Conservation (phyloP, 805 yeast genomes). For the Candida methanosorbosa region DNA sequence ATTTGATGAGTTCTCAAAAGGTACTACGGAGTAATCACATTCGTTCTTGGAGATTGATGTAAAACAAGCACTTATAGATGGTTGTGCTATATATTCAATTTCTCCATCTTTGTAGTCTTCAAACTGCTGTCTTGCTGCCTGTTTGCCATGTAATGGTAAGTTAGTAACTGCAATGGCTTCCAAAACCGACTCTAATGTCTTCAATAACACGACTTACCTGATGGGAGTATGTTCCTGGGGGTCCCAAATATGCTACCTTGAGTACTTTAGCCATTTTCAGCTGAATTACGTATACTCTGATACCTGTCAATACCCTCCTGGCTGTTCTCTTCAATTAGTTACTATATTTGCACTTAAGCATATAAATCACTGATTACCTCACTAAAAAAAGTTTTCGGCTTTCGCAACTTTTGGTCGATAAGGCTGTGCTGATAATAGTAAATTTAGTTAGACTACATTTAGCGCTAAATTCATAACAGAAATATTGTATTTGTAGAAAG, state of each 20-base stretch:
- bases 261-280: conserved; percentile 5
- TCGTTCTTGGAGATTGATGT: conserved; percentile 30
- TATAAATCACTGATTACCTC: too few species aligned
- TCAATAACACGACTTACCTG: conserved; percentile 40
- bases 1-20: conserved; percentile 90
- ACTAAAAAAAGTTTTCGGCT: too few species aligned
- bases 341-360: too few species aligned
- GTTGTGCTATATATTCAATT: conserved; percentile 26
- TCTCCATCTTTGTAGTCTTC: conserved; percentile 16
- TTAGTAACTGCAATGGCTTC: conserved; percentile 6
- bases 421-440: too few species aligned
- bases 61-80: conserved; percentile 55
- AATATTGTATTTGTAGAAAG: too few species aligned
- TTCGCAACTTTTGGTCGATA: too few species aligned
- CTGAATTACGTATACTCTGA: too few species aligned
- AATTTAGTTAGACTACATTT: too few species aligned
- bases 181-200: neutral
- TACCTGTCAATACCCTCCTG: too few species aligned
- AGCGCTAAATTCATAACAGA: too few species aligned
- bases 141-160: neutral
- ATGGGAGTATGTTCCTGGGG: conserved; percentile 88
- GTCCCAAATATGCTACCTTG: conserved; percentile 76
- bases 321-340: too few species aligned
- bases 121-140: conserved; percentile 42
- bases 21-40: conserved; percentile 72